Percentiles rank a stretch among this genome's conserved stretches.
Evolutionary conservation across 2,329 filamentous ascomycete species (phyloP).

Genomic region (Verticillium nonalfalfae): DNA sequence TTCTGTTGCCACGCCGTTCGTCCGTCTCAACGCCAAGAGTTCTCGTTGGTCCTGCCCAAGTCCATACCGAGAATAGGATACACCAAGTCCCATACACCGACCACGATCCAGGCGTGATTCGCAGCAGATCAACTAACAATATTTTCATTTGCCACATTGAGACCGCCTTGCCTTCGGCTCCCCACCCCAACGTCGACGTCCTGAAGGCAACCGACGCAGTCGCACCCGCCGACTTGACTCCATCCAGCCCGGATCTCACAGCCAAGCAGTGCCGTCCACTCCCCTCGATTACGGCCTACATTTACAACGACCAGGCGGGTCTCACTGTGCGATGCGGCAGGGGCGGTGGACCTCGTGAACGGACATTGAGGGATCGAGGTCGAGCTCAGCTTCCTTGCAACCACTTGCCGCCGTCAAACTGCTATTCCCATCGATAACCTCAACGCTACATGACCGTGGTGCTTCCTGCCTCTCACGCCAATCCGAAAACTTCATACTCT

Average conservation of each 20-base stretch:
- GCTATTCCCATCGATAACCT: slow-evolving; percentile 2
- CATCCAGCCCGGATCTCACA: neutral
- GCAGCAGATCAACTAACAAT: neutral
- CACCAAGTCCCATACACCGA: too few species aligned
- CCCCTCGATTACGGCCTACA: neutral
- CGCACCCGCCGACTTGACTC: slow-evolving; percentile 4
- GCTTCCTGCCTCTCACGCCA: neutral
- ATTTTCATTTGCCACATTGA: neutral
- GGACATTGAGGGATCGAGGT: slow-evolving; percentile 26
- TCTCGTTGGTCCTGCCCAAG: too few species aligned
- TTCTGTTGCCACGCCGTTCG: too few species aligned
- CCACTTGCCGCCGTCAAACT: slow-evolving; percentile 1
- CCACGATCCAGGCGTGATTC: neutral
- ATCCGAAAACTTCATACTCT: neutral
- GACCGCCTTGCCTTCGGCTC: neutral
- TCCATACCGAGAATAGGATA: too few species aligned
- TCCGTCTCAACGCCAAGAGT: too few species aligned
- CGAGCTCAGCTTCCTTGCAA: slow-evolving; percentile 1
- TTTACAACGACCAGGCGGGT: slow-evolving; percentile 9
- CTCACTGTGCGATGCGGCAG: slow-evolving; percentile 37
- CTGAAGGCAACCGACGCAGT: neutral
- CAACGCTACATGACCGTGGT: neutral
- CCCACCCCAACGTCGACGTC: neutral
- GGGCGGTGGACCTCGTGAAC: slow-evolving; percentile 32
- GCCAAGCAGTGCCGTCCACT: neutral